Conservation (phyloP, 1,284 basidiomycete species). For the Tilletia walkeri region DNA sequence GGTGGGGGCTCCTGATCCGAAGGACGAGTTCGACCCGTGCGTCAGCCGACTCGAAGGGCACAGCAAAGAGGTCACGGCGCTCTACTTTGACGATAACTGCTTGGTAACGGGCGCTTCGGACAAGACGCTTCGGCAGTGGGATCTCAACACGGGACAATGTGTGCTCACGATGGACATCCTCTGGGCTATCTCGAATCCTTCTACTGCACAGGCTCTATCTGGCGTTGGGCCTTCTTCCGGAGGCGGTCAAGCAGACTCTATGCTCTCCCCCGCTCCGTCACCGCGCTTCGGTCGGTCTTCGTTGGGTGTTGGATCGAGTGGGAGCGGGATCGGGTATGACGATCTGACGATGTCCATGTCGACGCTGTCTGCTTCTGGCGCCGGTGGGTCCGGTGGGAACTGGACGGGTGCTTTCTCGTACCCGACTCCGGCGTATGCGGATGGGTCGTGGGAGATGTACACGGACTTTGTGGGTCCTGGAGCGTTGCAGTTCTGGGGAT, state of each 20-base stretch:
- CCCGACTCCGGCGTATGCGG: slow-evolving; percentile 81
- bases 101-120: slow-evolving; percentile 95
- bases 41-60: slow-evolving; percentile 82
- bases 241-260: neutral
- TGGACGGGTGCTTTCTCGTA: slow-evolving; percentile 61
- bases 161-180: slow-evolving; percentile 99
- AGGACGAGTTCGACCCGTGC: slow-evolving; percentile 62
- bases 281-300: slow-evolving; percentile 11
- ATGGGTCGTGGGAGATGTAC: slow-evolving; percentile 89
- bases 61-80: slow-evolving; percentile 81
- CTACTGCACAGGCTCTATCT: slow-evolving; percentile 60
- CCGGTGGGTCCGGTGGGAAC: slow-evolving; percentile 25
- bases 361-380: slow-evolving; percentile 10
- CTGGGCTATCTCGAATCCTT: slow-evolving; percentile 95
- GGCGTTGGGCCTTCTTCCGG: neutral
- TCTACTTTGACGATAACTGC: slow-evolving; percentile 93
- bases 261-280: neutral
- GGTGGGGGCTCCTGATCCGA: slow-evolving; percentile 32
- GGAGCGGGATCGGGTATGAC: slow-evolving; percentile 5
- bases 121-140: slow-evolving; percentile 98
- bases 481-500: slow-evolving; percentile 97
- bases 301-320: neutral
- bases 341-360: slow-evolving; percentile 16
- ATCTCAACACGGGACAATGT: slow-evolving; percentile 91
- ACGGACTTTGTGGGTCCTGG: slow-evolving; percentile 83